phyloP scores from a whole-genome alignment of 1,139 yeast genomes.

The Saccharomycopsis hybrid region DNA sequence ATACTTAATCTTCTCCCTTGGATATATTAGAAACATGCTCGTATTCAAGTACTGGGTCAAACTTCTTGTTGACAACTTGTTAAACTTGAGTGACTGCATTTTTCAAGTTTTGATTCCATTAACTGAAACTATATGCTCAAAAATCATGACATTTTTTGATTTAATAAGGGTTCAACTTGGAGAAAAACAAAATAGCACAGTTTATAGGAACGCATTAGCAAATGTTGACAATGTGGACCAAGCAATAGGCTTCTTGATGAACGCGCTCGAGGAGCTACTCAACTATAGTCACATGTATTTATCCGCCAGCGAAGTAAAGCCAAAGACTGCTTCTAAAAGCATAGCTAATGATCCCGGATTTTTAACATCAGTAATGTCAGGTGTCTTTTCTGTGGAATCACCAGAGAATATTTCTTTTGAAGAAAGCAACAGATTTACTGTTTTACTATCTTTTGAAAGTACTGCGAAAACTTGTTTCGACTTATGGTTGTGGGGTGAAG shows the following conservation, averaged over 20 bases:
- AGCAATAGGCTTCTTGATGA: constrained; percentile 46
- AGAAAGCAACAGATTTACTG: constrained; percentile 47
- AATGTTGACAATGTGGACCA: constrained; percentile 22
- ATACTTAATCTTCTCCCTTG: constrained; percentile 13
- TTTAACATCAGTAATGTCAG: constrained; percentile 73
- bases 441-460: constrained; percentile 57
- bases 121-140: constrained; percentile 44
- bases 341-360: constrained; percentile 42
- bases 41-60: constrained; percentile 43
- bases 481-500: constrained; percentile 75
- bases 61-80: constrained; percentile 39
- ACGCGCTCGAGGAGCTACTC: constrained; percentile 63
- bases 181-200: background rate
- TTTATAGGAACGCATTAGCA: background rate
- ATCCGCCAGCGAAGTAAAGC: constrained; percentile 27
- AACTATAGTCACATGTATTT: constrained; percentile 56
- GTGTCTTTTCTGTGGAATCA: constrained; percentile 78
- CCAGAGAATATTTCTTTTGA: constrained; percentile 52
- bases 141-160: constrained; percentile 36
- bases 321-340: constrained; percentile 19
- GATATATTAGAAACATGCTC: constrained; percentile 29
- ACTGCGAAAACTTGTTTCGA: constrained; percentile 49
- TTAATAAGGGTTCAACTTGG: constrained; percentile 24
- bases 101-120: constrained; percentile 46
- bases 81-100: constrained; percentile 43